Base-by-base conservation (phyloP, 228 moss, liverwort and hornwort genomes). In the Sphagnum fallax region DNA sequence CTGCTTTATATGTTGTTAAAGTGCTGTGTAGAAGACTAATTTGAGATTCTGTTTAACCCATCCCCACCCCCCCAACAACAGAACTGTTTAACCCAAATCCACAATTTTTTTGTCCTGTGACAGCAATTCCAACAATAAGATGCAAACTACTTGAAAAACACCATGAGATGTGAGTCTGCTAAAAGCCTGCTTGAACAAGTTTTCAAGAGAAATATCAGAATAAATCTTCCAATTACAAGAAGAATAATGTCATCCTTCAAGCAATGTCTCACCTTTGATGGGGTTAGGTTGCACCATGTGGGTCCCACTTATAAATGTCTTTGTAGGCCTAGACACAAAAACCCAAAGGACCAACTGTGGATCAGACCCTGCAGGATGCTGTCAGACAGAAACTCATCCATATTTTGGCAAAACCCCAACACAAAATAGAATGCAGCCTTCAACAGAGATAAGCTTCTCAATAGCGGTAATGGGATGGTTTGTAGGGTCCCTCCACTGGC, bases 391-490 rank as follows among this genome's bases (percentile, higher is more conserved):
- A 15, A 0, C 5, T 73, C 69, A 10, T 75, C 49, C 71, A 7
- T 67, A n/a, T 3, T 50, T 52, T 74, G 79, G 83, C 83, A 79
- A 79, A 10, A 32, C 69, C 75, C 67, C 62, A 16, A 15, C 63
- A 60, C 59, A 64, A 72, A 66, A 8, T 49, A 66, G 65, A 64
- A 49, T 49, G 5, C 11, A 49, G 4, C 16, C 53, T 50, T 48
- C 9, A 10, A 8, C 16, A 5, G 9, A 18, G 15, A 0, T 5
- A 13, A 48, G 1, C 9, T 8, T 10, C 53, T 83, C 80, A 87
- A 50, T 87, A 87, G 9, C 87, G 84, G 73, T 87, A 87, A 72
- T 87, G 87, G 9, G 65, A 82, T 0, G 83, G 83, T 72, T 87
- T 87, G 87, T 81, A 87, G 0, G 84, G 87, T 1, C 87, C 84